Conservation (phyloP, 257 asterid species). For the Solanum chiquidenum region DNA sequence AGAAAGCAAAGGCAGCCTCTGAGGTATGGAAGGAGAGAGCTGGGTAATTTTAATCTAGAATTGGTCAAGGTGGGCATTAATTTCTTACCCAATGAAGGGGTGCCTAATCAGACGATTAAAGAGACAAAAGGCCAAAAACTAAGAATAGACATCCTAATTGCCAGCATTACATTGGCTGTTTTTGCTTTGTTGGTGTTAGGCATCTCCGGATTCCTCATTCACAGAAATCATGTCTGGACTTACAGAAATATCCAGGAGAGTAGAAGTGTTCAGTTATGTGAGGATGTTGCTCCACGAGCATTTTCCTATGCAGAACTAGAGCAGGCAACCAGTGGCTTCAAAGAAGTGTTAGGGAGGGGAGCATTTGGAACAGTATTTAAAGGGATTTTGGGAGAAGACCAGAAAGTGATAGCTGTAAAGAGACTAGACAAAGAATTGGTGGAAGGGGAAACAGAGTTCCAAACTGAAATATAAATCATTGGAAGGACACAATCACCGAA, state of each 20-base stretch:
- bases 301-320: slow-evolving; percentile 19
- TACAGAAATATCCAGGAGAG: slow-evolving; percentile 1
- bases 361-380: slow-evolving; percentile 40
- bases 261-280: not conserved
- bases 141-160: slow-evolving; percentile 6
- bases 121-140: not conserved
- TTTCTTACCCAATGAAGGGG: not conserved
- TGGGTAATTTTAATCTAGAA: not conserved
- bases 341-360: slow-evolving; percentile 38
- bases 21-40: slow-evolving; percentile 19
- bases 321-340: slow-evolving; percentile 29
- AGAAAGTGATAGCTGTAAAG: slow-evolving; percentile 35
- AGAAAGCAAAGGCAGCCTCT: slow-evolving; percentile 41
- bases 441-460: slow-evolving; percentile 36
- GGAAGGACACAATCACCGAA: slow-evolving; percentile 21
- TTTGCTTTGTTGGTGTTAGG: not conserved
- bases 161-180: not conserved
- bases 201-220: slow-evolving; percentile 1
- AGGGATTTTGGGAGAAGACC: slow-evolving; percentile 9
- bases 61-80: slow-evolving; percentile 14
- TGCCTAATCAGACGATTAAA: not conserved
- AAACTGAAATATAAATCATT: slow-evolving; percentile 33
- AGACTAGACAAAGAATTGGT: slow-evolving; percentile 22
- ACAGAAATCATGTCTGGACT: not conserved
- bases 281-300: slow-evolving; percentile 16